Percentiles rank a stretch among this genome's conserved stretches.
Evolutionary conservation across 2,329 filamentous ascomycete species (phyloP).

Genomic region (Akanthomyces lecanii): DNA sequence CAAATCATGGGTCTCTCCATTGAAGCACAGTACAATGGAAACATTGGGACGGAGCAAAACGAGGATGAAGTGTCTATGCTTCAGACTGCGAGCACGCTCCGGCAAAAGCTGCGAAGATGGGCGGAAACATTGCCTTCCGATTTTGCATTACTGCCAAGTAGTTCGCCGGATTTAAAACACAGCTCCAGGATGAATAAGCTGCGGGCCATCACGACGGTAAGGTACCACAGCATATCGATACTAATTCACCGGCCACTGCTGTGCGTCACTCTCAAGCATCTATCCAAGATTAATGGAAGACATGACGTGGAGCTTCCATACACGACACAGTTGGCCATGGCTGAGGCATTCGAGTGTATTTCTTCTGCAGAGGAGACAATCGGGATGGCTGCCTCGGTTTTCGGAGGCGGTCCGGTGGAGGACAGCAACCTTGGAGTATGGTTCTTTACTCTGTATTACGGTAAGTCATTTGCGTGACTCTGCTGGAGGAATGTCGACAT

Average conservation of each 20-base stretch:
- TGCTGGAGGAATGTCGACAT: too few relatives aligned
- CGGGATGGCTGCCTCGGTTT: conserved; percentile 20
- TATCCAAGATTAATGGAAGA: conserved; percentile 7
- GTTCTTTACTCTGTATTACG: conserved; percentile 32
- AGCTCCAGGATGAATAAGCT: conserved; percentile 29
- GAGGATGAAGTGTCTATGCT: conserved; percentile 16
- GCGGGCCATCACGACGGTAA: conserved; percentile 35
- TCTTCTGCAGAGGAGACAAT: conserved; percentile 25
- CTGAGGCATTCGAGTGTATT: conserved; percentile 20
- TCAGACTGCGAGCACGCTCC: conserved; percentile 10
- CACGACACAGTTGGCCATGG: conserved; percentile 22
- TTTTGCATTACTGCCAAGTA: conserved; percentile 24
- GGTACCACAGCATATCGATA: conserved; percentile 31
- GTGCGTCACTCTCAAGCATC: conserved; percentile 3
- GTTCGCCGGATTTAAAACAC: conserved; percentile 20
- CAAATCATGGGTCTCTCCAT: conserved; percentile 17
- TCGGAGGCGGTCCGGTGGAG: conserved; percentile 7
- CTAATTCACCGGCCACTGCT: conserved; percentile 30
- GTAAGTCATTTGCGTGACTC: conserved; percentile 19
- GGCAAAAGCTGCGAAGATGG: conserved; percentile 34
- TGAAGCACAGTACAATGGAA: conserved; percentile 15
- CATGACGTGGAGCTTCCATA: conserved; percentile 18
- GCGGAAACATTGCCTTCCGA: conserved; percentile 28
- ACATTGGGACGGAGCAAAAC: background rate
- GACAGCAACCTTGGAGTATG: conserved; percentile 27